These are phyloP conservation scores for Candida oleophila DNA, from an alignment of 805 yeast genomes.

Conservation along the genomic window DNA sequence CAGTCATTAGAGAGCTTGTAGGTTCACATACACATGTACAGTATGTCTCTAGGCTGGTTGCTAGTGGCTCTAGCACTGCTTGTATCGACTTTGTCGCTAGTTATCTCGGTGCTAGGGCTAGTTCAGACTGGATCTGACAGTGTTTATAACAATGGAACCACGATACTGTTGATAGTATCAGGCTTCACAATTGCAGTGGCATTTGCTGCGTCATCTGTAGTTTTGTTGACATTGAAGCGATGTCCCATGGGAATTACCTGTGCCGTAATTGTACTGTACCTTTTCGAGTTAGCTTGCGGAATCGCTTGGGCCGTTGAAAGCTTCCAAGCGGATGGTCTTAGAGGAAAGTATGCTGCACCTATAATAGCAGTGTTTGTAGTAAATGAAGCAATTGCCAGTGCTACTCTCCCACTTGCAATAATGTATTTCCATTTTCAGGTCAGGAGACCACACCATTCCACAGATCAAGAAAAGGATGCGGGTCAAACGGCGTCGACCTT, in stretches of 20 bases:
- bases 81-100: not conserved
- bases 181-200: not conserved
- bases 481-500: not conserved
- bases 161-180: not conserved
- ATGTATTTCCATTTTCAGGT: not conserved
- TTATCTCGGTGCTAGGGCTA: not conserved
- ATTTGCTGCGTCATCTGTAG: not conserved
- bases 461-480: not conserved
- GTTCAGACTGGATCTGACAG: not conserved
- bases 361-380: not conserved
- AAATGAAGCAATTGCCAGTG: not conserved
- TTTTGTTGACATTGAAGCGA: not conserved
- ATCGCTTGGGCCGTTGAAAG: not conserved
- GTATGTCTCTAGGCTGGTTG: not conserved
- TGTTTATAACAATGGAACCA: not conserved
- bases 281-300: not conserved
- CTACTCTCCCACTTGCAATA: not conserved
- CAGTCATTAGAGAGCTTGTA: too few relatives aligned
- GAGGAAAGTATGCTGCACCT: not conserved
- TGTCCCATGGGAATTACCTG: not conserved
- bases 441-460: too few relatives aligned
- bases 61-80: not conserved
- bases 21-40: too few relatives aligned
- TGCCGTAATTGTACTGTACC: not conserved
- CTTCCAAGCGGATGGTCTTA: not conserved